Evolutionary conservation across 108 stramenopile genomes (phyloP), one percentile per base, ranked within the genome.

Genomic region (Fistulifera solaris): DNA sequence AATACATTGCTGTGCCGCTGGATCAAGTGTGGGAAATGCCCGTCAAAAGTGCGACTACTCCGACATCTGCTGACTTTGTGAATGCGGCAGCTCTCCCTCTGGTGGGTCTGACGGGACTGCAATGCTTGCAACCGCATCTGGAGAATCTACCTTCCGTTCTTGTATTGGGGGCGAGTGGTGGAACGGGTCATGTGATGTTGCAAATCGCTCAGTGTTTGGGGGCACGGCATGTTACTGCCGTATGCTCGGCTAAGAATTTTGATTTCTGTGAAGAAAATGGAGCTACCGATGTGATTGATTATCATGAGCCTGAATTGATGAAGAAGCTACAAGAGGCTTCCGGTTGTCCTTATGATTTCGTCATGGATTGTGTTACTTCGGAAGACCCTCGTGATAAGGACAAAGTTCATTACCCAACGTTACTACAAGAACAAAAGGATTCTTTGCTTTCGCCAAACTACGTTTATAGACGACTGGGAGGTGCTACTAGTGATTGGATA

Each of bases 101-200:
- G 47, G 73, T 80, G 3, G 71, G 74, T 10, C 59, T 72, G 57
- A 81, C 79, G 15, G 68, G 68, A 12, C 59, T 71, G 53, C 79
- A 81, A 52, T 62, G 64, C 26, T 38, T 81, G 52, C 59, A 59
- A n/a, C 60, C 54, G 4, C 40, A 62, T 23, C 27, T 67, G 13
- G 12, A 54, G 22, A 56, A 60, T 19, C 2, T 38, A 22, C 16
- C 22, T 1, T 24, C 12, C 14, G 67, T 81, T 10, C 48, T 81
- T 24, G 48, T 81, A 1, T 28, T 81, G 25, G 79, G 79, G 27
- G 79, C 62, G 12, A 61, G 58, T 12, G 79, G 79, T 22, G 79
- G 79, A 11, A 65, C 67, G 15, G 79, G 79, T 11, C 79, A 81
- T 52, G 65, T 73, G 0, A 75, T 75, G n/a, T 27, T 76, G 15